Evolutionary conservation across 176 grass and related monocot species (phyloP).

Genomic region (Oryza rufipogon): DNA sequence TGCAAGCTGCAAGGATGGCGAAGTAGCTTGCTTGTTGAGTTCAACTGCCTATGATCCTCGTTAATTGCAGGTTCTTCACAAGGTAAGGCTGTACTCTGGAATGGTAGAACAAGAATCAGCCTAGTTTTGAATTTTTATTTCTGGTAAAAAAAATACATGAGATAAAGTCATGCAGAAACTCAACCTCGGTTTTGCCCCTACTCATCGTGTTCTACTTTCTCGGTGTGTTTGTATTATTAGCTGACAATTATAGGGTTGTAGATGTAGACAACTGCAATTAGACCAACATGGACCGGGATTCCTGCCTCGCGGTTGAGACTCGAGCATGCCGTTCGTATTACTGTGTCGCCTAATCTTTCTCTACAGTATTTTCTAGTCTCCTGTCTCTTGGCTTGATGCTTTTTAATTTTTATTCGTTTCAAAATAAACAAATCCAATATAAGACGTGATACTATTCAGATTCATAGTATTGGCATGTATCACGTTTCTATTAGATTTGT

Average conservation of each 20-base stretch:
- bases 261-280: background rate
- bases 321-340: too few species aligned
- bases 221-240: background rate
- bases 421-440: too few species aligned
- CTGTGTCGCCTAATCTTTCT: too few species aligned
- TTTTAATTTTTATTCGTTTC: too few species aligned
- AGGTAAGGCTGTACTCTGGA: background rate
- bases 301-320: background rate
- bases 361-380: too few species aligned
- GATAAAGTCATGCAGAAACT: background rate
- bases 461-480: too few species aligned
- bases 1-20: background rate
- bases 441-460: too few species aligned
- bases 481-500: too few species aligned
- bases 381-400: too few species aligned
- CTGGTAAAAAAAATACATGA: background rate
- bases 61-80: background rate
- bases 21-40: background rate
- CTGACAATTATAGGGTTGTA: background rate
- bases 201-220: background rate
- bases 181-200: background rate
- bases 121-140: background rate
- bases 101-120: background rate
- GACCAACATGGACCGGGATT: background rate
- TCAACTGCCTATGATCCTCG: background rate